Evolutionary conservation across 2,329 filamentous ascomycete genomes (phyloP).

Genomic region (Nannizzia gypsea): DNA sequence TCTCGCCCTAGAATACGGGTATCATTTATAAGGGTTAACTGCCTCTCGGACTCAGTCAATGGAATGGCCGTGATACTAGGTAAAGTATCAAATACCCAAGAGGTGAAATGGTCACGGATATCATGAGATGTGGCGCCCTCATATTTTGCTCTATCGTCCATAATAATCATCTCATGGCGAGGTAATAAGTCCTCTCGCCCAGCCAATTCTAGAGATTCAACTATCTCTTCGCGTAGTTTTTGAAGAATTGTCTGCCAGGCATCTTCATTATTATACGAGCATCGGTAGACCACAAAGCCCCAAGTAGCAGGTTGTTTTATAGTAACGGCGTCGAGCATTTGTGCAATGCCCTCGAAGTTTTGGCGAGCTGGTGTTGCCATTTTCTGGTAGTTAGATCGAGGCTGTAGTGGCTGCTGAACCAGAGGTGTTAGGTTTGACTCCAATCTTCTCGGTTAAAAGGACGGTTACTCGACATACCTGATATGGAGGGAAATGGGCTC

Average conservation of each 20-base stretch:
- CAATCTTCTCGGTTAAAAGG: too few relatives aligned
- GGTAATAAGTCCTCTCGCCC: constrained; percentile 6
- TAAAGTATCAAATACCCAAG: background rate
- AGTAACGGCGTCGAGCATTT: background rate
- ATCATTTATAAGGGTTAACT: background rate
- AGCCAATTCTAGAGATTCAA: background rate
- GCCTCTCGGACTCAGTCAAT: background rate
- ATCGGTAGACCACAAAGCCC: constrained; percentile 15
- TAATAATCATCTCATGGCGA: constrained; percentile 10
- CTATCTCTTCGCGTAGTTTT: constrained; percentile 7
- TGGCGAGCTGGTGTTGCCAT: background rate
- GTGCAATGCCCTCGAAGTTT: background rate
- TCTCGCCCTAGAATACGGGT: background rate
- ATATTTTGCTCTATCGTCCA: constrained; percentile 10
- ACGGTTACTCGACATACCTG: too few relatives aligned
- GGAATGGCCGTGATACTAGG: background rate
- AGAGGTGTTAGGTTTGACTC: too few relatives aligned
- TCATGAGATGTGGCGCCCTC: constrained; percentile 11
- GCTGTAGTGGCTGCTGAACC: background rate
- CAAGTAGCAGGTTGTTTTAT: constrained; percentile 6
- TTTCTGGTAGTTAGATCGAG: background rate
- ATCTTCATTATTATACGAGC: constrained; percentile 12
- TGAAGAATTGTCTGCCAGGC: constrained; percentile 14
- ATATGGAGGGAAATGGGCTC: too few relatives aligned
- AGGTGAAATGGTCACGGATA: constrained; percentile 13